These are phyloP conservation scores for Colletotrichum shisoi DNA, from an alignment of 2,329 filamentous ascomycete species.

Conservation along the genomic window DNA sequence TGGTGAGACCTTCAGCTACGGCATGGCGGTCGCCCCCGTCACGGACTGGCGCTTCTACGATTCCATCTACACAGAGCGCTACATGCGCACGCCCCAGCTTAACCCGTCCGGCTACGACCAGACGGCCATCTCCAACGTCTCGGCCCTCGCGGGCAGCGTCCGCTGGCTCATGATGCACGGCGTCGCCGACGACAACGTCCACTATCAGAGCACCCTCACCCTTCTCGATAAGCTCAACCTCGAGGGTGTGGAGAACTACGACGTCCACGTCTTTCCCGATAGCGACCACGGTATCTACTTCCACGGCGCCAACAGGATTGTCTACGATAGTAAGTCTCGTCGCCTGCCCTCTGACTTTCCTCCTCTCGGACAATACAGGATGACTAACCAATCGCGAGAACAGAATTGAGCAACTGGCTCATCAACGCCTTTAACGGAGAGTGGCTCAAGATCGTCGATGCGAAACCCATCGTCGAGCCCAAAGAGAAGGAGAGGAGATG, in stretches of 20 bases:
- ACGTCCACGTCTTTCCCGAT: conserved; percentile 95
- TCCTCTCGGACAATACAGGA: conserved; percentile 9
- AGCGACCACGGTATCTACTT: conserved; percentile 95
- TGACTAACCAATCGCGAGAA: neutral
- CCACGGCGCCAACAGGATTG: conserved; percentile 88
- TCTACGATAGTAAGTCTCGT: conserved; percentile 83
- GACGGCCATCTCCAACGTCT: conserved; percentile 76
- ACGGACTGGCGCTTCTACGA: conserved; percentile 98
- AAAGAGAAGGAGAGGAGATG: conserved; percentile 36
- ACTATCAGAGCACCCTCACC: conserved; percentile 91
- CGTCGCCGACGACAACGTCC: conserved; percentile 95
- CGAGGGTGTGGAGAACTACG: conserved; percentile 86
- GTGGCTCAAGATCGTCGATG: conserved; percentile 71
- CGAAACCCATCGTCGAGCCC: conserved; percentile 55
- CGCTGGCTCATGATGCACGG: conserved; percentile 97
- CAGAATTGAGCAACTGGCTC: conserved; percentile 87
- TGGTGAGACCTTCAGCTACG: conserved; percentile 90
- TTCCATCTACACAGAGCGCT: conserved; percentile 91
- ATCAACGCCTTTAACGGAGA: conserved; percentile 98
- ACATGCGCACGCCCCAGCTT: conserved; percentile 92
- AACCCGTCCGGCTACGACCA: conserved; percentile 80
- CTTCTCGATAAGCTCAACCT: conserved; percentile 87
- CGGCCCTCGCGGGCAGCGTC: conserved; percentile 76
- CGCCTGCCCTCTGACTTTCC: conserved; percentile 10
- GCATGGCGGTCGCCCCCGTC: conserved; percentile 98